Base-by-base conservation (phyloP, 2,329 filamentous ascomycete genomes). In the Diaporthe longicolla region DNA sequence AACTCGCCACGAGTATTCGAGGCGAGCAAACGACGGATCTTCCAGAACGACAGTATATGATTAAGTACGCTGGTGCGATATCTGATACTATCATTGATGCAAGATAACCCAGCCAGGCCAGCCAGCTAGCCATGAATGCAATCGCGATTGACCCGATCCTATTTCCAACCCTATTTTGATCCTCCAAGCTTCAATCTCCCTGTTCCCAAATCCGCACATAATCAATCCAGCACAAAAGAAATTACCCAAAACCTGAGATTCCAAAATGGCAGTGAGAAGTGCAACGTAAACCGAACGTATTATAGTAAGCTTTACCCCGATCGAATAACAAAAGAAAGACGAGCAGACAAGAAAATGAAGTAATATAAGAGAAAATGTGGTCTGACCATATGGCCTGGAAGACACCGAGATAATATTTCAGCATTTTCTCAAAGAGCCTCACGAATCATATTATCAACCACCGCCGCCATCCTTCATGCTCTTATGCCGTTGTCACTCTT, bases 321-420 rank as follows among this genome's bases (percentile, higher is more conserved):
- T 40, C 32, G 9, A 2, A 26, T 19, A 32, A 37, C 45, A 66
- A 40, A 66, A 11, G 37, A 29, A n/a, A 37, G n/a, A 35, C 10
- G 9, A 21, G 21, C 17, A n/a, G 32, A 10, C 6, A 7, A 26
- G 29, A 17, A 63, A 48, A 63, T 17, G 5, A 17, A 63, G 11
- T 21, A 40, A 32, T 24, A 63, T 26, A 13, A 63, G 8, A 45
- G 24, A 26, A 15, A 43, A 32, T 17, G 9, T 54, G 37, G 48
- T 35, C 48, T 54, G 48, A 52, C 63, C 48, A 40, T 68, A 32
- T 17, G 63, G 63, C 63, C 63, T 40, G 37, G 63, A 68, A 40
- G 63, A 68, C 63, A 68, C 48, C 63, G 48, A 68, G 63, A 54
- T 68, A 21, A 35, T 68, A 68, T 68, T 68, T 68, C 48, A 54